Base-by-base conservation (phyloP, 2,329 filamentous ascomycete species). In the Chaetoscypha palmicola region DNA sequence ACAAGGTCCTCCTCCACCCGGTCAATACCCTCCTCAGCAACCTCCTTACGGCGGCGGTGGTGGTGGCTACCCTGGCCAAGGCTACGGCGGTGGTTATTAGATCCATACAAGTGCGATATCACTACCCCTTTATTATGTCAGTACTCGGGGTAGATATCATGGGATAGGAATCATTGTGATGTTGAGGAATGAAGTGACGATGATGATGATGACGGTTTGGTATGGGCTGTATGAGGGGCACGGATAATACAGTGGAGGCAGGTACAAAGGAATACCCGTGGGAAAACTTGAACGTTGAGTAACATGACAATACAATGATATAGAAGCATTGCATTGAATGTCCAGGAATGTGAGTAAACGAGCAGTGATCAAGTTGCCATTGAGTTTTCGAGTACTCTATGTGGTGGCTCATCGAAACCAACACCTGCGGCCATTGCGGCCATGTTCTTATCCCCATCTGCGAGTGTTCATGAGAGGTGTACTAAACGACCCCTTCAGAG, bases 11-110 rank as follows among this genome's bases (percentile, higher is more conserved):
- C 41, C 34, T 23, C 28, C 35, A 16, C 41, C 31, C 3, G 40
- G 31, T 20, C 34, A 40, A 5, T 43, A 43, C 11, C 41, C 44
- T 4, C 47, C 47, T 7, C 44, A 47, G 24, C 51, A 51, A 34
- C 47, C 49, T 4, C 46, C 50, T 30, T 50, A 48, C 35, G 46
- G 48, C 10, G 28, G 28, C 3, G 28, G 28, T 10, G 28, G 28
- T 3, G 28, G 28, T 3, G 40, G 37, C 9, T 47, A 46, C 19
- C 44, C 39, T 5, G 12, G 23, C 11, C 21, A 21, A 24, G 48
- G 40, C 9, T 43, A 43, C 37, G 35, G 32, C 28, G 39, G 36
- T 12, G 31, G 45, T 4, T 43, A 43, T 11, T 47, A 47, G n/a
- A n/a, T n/a, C n/a, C n/a, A n/a, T n/a, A n/a, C n/a, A n/a, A n/a